Conservation (phyloP, 2,329 filamentous ascomycete genomes). For the Cladosporium sp. region DNA sequence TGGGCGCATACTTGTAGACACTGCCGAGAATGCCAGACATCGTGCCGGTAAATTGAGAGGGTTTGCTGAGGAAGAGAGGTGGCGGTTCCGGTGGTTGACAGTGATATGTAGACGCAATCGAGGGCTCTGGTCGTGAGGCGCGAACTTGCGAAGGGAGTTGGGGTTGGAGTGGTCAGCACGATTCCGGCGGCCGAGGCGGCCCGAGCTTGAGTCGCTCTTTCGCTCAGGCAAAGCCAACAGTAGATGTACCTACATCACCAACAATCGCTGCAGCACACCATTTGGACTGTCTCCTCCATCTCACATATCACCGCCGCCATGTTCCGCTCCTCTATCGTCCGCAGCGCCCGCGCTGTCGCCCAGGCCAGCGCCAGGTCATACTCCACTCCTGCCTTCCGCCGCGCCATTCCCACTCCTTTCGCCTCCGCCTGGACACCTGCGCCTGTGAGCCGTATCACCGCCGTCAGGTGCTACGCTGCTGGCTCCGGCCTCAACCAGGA, state of each 20-base stretch:
- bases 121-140: constrained; percentile 5
- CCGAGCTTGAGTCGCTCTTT: constrained; percentile 4
- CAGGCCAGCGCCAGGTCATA: constrained; percentile 38
- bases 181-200: background rate
- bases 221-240: constrained; percentile 1
- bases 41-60: constrained; percentile 32
- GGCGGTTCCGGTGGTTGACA: background rate
- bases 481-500: constrained; percentile 71
- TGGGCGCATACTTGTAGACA: constrained; percentile 50
- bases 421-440: constrained; percentile 57
- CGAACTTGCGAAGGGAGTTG: constrained; percentile 1
- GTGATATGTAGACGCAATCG: background rate
- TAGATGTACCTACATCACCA: constrained; percentile 11
- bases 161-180: background rate
- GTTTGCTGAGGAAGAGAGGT: background rate
- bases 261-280: constrained; percentile 7
- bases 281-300: background rate
- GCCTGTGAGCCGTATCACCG: constrained; percentile 62
- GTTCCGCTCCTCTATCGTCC: constrained; percentile 85
- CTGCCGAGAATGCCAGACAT: constrained; percentile 58
- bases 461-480: constrained; percentile 82
- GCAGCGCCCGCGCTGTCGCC: constrained; percentile 59
- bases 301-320: constrained; percentile 51
- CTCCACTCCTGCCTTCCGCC: constrained; percentile 52
- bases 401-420: constrained; percentile 52